phyloP scores from a whole-genome alignment of 2,329 filamentous ascomycete species.

The Paramyrothecium roridum region DNA sequence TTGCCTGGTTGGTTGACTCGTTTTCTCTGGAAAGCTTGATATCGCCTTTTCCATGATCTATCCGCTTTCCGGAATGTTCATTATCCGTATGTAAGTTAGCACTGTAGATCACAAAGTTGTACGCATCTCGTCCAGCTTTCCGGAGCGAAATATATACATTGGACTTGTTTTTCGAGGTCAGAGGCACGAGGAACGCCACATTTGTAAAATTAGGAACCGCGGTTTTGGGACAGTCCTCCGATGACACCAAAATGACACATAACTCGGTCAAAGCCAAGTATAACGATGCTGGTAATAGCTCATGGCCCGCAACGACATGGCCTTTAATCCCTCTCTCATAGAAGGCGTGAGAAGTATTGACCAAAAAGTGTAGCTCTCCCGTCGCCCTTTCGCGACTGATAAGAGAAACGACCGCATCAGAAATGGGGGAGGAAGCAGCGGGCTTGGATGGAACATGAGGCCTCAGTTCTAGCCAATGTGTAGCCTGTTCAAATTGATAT shows the following conservation, averaged over 20 bases:
- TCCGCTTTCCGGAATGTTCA: too few species aligned
- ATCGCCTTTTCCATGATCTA: too few species aligned
- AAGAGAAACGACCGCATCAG: neutral
- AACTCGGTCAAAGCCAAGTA: constrained; percentile 17
- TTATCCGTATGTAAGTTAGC: too few species aligned
- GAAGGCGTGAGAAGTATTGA: constrained; percentile 2
- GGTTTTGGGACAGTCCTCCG: too few species aligned
- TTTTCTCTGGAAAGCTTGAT: too few species aligned
- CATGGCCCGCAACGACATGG: constrained; percentile 18
- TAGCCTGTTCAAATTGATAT: constrained; percentile 23
- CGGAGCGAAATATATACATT: too few species aligned
- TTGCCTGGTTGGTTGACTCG: too few species aligned
- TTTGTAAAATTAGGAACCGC: too few species aligned
- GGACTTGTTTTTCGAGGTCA: too few species aligned
- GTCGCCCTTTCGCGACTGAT: neutral
- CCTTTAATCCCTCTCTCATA: constrained; percentile 14
- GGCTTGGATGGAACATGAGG: neutral
- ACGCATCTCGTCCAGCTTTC: too few species aligned
- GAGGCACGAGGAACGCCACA: too few species aligned
- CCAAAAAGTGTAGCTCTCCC: neutral
- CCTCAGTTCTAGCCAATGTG: constrained; percentile 18
- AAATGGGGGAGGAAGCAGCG: neutral
- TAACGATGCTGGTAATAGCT: constrained; percentile 21
- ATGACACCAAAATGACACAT: neutral
- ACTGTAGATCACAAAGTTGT: too few species aligned